phyloP scores from a whole-genome alignment of 352 stramenopile genomes.

The Aphanomyces stellatus region DNA sequence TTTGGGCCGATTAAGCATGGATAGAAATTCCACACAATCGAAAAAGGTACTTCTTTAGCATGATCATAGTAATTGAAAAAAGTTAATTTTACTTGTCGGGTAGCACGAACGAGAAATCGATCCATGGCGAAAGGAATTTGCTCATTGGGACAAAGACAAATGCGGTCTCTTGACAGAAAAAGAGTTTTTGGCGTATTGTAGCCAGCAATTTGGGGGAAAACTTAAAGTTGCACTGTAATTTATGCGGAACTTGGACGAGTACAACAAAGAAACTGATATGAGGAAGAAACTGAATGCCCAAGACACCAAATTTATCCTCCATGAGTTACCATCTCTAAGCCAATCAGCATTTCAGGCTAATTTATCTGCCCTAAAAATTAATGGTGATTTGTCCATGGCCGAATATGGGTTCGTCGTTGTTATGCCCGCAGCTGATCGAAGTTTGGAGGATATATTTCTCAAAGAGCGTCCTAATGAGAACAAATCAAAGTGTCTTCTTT shows the following conservation, averaged over 20 bases:
- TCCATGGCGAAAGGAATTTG: neutral
- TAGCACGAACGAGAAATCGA: neutral
- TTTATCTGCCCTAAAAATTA: neutral
- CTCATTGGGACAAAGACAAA: too few species aligned
- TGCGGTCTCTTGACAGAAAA: neutral
- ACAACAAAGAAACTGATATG: neutral
- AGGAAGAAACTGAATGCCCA: neutral
- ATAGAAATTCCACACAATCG: neutral
- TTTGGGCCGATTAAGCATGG: neutral
- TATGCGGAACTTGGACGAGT: neutral
- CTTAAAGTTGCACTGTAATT: neutral
- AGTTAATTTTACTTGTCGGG: too few species aligned
- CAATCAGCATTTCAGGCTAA: neutral
- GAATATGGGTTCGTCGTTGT: neutral
- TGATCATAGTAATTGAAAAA: neutral
- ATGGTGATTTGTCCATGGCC: neutral
- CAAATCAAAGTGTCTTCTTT: neutral
- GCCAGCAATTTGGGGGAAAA: neutral
- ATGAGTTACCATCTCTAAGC: neutral
- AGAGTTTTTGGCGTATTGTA: neutral
- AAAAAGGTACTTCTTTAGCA: neutral
- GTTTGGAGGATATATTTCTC: neutral
- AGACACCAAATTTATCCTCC: neutral
- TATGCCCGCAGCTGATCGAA: neutral
- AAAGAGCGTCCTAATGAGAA: neutral